phyloP scores from a whole-genome alignment of 164 flowering plant genomes.

The Euptelea pleiosperma region DNA sequence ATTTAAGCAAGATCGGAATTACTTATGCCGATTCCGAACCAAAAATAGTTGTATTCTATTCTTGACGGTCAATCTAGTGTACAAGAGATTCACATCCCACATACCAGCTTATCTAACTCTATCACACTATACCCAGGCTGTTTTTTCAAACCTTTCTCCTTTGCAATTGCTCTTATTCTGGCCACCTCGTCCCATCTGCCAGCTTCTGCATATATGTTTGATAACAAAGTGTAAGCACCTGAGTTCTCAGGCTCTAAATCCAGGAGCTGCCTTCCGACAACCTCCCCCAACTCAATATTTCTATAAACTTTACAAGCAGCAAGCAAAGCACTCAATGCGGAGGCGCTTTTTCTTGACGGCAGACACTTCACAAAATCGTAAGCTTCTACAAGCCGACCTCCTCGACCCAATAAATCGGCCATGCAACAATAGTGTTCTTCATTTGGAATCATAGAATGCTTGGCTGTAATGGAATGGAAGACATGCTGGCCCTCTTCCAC shows the following conservation, averaged over 20 bases:
- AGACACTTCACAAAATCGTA: conserved; percentile 29
- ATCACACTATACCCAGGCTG: conserved; percentile 47
- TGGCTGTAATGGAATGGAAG: conserved; percentile 42
- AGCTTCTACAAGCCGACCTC: conserved; percentile 60
- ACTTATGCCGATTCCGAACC: neutral
- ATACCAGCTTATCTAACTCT: conserved; percentile 23
- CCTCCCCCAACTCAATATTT: conserved; percentile 40
- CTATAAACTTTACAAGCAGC: conserved; percentile 50
- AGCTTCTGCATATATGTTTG: conserved; percentile 44
- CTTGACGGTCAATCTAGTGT: neutral
- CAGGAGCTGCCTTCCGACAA: conserved; percentile 33
- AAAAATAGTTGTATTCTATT: neutral
- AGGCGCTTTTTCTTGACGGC: conserved; percentile 26
- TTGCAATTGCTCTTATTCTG: conserved; percentile 29
- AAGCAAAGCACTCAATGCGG: conserved; percentile 48
- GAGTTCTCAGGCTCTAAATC: conserved; percentile 37
- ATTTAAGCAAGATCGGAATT: no score
- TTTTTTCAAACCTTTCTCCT: conserved; percentile 34
- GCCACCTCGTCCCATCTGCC: conserved; percentile 49
- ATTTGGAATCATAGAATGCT: conserved; percentile 32
- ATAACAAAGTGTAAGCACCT: conserved; percentile 33
- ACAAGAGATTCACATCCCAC: conserved; percentile 11
- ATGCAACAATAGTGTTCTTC: conserved; percentile 62
- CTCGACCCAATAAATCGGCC: conserved; percentile 61
- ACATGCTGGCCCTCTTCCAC: conserved; percentile 46